Evolutionary conservation across 352 stramenopile genomes (phyloP), one percentile per base, ranked within the genome.

Genomic region (Paralagenidium karlingii): DNA sequence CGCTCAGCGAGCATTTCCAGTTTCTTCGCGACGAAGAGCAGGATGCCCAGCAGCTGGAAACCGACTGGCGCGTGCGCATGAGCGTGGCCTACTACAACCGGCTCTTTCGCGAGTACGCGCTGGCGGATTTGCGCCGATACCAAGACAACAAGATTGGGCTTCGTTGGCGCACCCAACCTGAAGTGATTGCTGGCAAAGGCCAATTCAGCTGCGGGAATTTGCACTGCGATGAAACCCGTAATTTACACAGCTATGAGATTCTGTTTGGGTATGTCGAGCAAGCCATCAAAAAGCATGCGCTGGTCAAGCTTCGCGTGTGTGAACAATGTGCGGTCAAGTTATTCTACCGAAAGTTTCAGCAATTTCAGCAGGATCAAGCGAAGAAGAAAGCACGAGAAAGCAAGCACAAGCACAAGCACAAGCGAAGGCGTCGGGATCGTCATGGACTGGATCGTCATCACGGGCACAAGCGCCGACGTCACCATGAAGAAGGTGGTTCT

Each of bases 121-220:
- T 92, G 18, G 68, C 60, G 3, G 76, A 92, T 45, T 51, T 92
- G 8, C 78, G 63, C 5, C 52, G 56, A 8, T 82, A 73, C 40
- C 39, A 61, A 27, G 74, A 83, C 13, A 66, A 70, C 20, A 68
- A 67, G 44, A 63, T 89, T 20, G 79, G 75, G 0, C 51, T 92
- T 3, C 69, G 79, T 0, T 92, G 79, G 79, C 73, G 79, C 33
- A 89, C 75, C 1, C 69, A 82, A 53, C 52, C 43, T 33, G 79
- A 92, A 45, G 75, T 92, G 5, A 40, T 87, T 15, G 43, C 44
- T 0, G 79, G 75, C 20, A 92, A 89, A 52, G 79, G 79, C 12
- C 75, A 89, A 51, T 86, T 87, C 49, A 47, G 56, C 5, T 92
- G 79, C 46, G 79, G 70, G 24, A 83, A 80, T 47, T 82, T 83